Percentiles rank a stretch among this genome's conserved stretches.
Evolutionary conservation across 2,329 filamentous ascomycete genomes (phyloP).

Genomic region (Phyllosticta citrichinensis): DNA sequence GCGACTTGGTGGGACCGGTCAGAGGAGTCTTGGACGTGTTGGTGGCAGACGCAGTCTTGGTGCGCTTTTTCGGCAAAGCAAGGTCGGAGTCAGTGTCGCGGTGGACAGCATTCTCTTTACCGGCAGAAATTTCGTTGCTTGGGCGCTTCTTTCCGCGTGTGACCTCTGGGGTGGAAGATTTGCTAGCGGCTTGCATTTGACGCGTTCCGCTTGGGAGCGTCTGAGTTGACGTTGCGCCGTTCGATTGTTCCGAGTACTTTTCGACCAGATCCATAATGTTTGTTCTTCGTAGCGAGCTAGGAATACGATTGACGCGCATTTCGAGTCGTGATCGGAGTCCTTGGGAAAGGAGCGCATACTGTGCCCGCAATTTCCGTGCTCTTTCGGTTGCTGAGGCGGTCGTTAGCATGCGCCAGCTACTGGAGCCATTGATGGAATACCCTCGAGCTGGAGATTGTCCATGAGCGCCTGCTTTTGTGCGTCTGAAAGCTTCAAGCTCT

Average conservation of each 20-base stretch:
- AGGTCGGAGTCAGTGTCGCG: slow-evolving; percentile 54
- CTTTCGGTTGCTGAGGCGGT: slow-evolving; percentile 63
- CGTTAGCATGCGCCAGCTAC: slow-evolving; percentile 1
- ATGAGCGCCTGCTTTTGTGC: slow-evolving; percentile 77
- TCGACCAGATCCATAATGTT: slow-evolving; percentile 73
- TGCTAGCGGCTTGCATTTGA: not conserved
- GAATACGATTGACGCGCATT: slow-evolving; percentile 87
- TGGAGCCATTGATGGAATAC: slow-evolving; percentile 37
- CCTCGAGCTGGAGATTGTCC: slow-evolving; percentile 81
- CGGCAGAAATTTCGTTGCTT: slow-evolving; percentile 4
- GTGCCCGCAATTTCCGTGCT: slow-evolving; percentile 75
- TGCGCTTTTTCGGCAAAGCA: slow-evolving; percentile 61
- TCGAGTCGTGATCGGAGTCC: slow-evolving; percentile 78
- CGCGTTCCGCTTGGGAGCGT: not conserved
- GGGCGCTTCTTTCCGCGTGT: slow-evolving; percentile 5
- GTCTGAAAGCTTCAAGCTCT: slow-evolving; percentile 21
- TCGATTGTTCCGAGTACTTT: slow-evolving; percentile 33
- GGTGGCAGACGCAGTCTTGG: slow-evolving; percentile 23
- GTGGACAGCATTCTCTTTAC: slow-evolving; percentile 48
- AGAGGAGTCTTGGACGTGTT: slow-evolving; percentile 17
- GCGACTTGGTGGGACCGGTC: slow-evolving; percentile 13
- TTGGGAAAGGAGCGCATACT: slow-evolving; percentile 81
- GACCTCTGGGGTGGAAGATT: not conserved
- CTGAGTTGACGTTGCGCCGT: slow-evolving; percentile 8
- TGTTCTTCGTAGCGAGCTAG: slow-evolving; percentile 62